These are phyloP conservation scores for Narthecium ossifragum DNA, from an alignment of 106 monocot species.

Conservation along the genomic window DNA sequence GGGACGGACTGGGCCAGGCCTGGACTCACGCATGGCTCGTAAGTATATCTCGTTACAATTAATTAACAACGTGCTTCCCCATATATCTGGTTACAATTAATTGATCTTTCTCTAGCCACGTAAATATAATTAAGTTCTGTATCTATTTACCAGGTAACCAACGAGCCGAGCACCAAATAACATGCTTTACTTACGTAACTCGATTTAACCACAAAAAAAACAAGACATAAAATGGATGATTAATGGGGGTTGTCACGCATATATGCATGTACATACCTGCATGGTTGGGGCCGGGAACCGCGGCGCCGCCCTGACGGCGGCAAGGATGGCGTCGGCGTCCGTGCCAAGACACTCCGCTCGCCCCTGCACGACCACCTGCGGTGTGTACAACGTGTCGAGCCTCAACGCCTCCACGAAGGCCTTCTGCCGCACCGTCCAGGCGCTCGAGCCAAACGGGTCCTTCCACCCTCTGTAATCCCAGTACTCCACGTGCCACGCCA, in stretches of 20 bases:
- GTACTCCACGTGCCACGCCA: slow-evolving; percentile 87
- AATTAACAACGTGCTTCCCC: background rate
- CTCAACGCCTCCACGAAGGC: slow-evolving; percentile 65
- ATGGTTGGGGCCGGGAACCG: slow-evolving; percentile 63
- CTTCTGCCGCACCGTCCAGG: slow-evolving; percentile 92
- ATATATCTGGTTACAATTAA: no score
- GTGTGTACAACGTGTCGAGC: slow-evolving; percentile 85
- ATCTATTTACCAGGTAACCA: background rate
- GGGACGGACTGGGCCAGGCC: no score
- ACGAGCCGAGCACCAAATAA: background rate
- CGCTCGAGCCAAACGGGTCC: slow-evolving; percentile 78
- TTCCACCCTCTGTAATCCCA: slow-evolving; percentile 96
- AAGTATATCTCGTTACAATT: no score
- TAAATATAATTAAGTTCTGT: no score
- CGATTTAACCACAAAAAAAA: background rate
- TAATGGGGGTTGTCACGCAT: no score
- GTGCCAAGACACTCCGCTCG: slow-evolving; percentile 56
- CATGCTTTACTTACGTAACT: no score
- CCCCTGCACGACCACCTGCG: slow-evolving; percentile 78
- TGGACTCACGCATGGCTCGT: no score
- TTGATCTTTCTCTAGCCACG: no score
- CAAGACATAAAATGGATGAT: background rate
- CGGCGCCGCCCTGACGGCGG: slow-evolving; percentile 41
- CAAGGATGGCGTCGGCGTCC: slow-evolving; percentile 44
- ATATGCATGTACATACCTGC: slow-evolving; percentile 32